Evolutionary conservation across 805 yeast species (phyloP), one percentile per base, ranked within the genome.

Genomic region (Starmerella potacharoeniae): DNA sequence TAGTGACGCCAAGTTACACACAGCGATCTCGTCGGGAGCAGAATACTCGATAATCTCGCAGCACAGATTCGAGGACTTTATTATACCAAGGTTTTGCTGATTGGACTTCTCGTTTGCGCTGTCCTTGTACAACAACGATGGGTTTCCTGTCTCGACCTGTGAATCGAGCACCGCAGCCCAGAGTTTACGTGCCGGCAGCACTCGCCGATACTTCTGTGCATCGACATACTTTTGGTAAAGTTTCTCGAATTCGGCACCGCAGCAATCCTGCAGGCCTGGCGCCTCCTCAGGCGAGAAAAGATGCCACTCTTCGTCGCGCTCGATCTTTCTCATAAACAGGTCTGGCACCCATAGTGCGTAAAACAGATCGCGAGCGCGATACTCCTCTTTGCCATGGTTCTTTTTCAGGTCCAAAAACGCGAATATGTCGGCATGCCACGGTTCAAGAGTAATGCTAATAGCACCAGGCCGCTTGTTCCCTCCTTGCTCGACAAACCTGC

Each of bases 381-480:
- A 74, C 68, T 90, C 97, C 68, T 90, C 97, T 61, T 86, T 87
- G 53, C 97, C 97, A 63, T 89, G 96, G 64, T 88, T 90, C 71
- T 90, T 90, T 62, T 89, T 77, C 59, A 91, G 74, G 53, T 89
- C 89, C 46, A 91, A 68, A 62, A 90, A 84, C 53, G 83, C 91
- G 66, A 86, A 81, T 37, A 90, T 75, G 65, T 90, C 97, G 2
- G 86, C 79, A 65, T 90, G 97, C 97, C 97, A 90, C 52, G 97
- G 97, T 70, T 90, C 97, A 36, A 90, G 67, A 66, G 89, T 91
- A 31, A 89, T 70, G 33, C 96, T 95, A 69, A 91, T 84, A 1
- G 97, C 97, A 55, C 97, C 97, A 0, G 97, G 97, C 62, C 97
- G 75, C 69, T 88, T 88, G 71, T 89, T 90, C 44, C 97, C 97